Conservation (phyloP, 2,329 filamentous ascomycete species). For the Fusarium chuoi region DNA sequence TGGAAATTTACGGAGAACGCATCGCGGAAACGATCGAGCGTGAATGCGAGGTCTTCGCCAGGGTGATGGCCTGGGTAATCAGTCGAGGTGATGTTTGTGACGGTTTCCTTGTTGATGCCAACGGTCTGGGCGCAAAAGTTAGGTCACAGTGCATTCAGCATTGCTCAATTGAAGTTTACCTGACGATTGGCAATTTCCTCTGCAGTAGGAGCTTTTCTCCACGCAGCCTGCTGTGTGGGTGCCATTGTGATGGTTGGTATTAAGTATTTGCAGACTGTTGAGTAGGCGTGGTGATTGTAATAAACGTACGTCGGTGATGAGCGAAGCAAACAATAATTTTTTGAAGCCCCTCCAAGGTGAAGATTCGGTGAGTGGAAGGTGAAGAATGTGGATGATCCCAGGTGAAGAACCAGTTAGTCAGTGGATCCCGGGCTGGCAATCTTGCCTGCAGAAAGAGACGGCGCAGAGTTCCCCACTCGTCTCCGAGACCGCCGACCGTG, state of each 20-base stretch:
- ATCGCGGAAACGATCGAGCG: slow-evolving; percentile 76
- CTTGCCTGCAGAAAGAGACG: slow-evolving; percentile 7
- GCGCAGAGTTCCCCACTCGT: slow-evolving; percentile 23
- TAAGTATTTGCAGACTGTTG: background rate
- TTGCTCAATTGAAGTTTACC: slow-evolving; percentile 53
- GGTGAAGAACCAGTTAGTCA: background rate
- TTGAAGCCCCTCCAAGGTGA: slow-evolving; percentile 47
- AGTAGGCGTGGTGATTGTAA: slow-evolving; percentile 13
- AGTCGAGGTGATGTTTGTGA: slow-evolving; percentile 87
- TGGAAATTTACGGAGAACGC: slow-evolving; percentile 83
- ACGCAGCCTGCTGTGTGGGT: slow-evolving; percentile 48
- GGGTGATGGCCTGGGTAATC: slow-evolving; percentile 94
- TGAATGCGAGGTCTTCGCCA: slow-evolving; percentile 86
- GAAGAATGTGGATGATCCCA: slow-evolving; percentile 2
- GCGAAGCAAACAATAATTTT: slow-evolving; percentile 43
- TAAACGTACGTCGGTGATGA: background rate
- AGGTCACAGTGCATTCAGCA: background rate
- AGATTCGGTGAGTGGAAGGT: slow-evolving; percentile 28
- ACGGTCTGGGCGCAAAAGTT: slow-evolving; percentile 70
- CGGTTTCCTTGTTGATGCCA: slow-evolving; percentile 87
- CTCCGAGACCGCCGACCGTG: slow-evolving; percentile 30
- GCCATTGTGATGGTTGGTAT: slow-evolving; percentile 43
- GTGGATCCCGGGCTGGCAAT: background rate
- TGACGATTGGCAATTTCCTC: slow-evolving; percentile 71
- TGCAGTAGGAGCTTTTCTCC: slow-evolving; percentile 55